A percentile compares a stretch with the other conserved stretches of the same genome.
Evolutionary conservation across 2,329 filamentous ascomycete species (phyloP).

Genomic region (Paraphaeosphaeria sporulosa): DNA sequence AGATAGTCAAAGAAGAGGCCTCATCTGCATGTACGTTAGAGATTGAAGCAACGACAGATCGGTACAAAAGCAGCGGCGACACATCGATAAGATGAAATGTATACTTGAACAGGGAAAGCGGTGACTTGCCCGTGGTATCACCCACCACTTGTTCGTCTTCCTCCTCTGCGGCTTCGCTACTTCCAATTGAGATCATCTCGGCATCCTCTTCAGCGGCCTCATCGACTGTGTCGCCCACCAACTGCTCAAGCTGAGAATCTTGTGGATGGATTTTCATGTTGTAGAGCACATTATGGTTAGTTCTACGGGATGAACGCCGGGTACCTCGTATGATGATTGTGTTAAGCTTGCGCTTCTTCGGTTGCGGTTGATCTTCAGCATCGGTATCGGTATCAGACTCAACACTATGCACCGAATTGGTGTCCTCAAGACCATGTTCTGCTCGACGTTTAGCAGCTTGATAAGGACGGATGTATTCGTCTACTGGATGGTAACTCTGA

Average conservation of each 20-base stretch:
- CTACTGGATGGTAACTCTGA: constrained; percentile 45
- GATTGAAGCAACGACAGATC: not conserved
- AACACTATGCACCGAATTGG: constrained; percentile 8
- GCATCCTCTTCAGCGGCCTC: constrained; percentile 2
- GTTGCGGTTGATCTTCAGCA: constrained; percentile 4
- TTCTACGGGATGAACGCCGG: constrained; percentile 36
- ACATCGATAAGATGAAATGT: not conserved
- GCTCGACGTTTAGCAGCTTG: constrained; percentile 37
- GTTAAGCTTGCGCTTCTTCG: constrained; percentile 18
- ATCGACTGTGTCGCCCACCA: constrained; percentile 9
- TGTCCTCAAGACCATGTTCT: constrained; percentile 25
- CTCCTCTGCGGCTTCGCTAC: not conserved
- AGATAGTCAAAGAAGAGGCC: not conserved
- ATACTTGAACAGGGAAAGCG: not conserved
- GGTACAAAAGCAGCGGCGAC: not conserved
- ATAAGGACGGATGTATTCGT: constrained; percentile 36
- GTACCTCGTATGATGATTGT: constrained; percentile 9
- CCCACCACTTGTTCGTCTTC: not conserved
- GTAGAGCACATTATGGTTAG: constrained; percentile 30
- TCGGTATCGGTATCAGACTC: constrained; percentile 19
- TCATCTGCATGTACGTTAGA: constrained; percentile 6
- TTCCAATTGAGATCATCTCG: constrained; percentile 7
- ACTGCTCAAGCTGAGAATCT: constrained; percentile 24
- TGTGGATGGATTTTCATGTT: constrained; percentile 40
- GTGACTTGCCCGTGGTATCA: not conserved